These are phyloP conservation scores for Candida anutae DNA, from an alignment of 1,139 yeast genomes.

Conservation along the genomic window DNA sequence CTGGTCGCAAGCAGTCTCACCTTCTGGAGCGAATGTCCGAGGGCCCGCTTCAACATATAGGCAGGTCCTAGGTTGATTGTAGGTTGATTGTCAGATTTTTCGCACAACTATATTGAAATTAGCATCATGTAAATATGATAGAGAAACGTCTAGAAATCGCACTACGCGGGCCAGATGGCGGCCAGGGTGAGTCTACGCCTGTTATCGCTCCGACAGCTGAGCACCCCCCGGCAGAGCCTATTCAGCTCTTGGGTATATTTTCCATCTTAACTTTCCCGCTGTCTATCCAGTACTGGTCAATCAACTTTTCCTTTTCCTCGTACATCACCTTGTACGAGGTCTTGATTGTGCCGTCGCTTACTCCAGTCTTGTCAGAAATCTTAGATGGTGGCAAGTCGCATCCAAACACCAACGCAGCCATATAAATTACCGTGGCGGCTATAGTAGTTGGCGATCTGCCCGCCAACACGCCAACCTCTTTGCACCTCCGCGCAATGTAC, in stretches of 20 bases:
- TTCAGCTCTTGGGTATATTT: slow-evolving; percentile 44
- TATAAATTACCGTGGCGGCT: slow-evolving; percentile 94
- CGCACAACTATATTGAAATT: too few species aligned
- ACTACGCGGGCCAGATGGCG: too few species aligned
- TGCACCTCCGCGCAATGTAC: slow-evolving; percentile 80
- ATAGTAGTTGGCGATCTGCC: slow-evolving; percentile 97
- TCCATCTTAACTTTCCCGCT: slow-evolving; percentile 61
- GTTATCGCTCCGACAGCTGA: too few species aligned
- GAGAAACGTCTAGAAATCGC: too few species aligned
- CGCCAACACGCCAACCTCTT: slow-evolving; percentile 88
- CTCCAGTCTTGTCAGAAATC: slow-evolving; percentile 94
- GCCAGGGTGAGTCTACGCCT: too few species aligned
- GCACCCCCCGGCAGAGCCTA: too few species aligned
- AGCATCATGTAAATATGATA: too few species aligned
- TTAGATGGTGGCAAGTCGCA: slow-evolving; percentile 62
- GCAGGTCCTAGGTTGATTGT: too few species aligned
- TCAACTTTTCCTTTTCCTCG: slow-evolving; percentile 63
- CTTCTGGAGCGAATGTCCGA: too few species aligned
- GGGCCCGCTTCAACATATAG: too few species aligned
- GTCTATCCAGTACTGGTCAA: slow-evolving; percentile 76
- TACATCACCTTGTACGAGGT: slow-evolving; percentile 81
- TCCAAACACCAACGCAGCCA: slow-evolving; percentile 81
- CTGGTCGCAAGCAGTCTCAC: slow-evolving; percentile 1
- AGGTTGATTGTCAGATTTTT: too few species aligned
- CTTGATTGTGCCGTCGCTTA: slow-evolving; percentile 94